These are phyloP conservation scores for Boehmeria nivea DNA, from an alignment of 306 rosid species.

Conservation along the genomic window DNA sequence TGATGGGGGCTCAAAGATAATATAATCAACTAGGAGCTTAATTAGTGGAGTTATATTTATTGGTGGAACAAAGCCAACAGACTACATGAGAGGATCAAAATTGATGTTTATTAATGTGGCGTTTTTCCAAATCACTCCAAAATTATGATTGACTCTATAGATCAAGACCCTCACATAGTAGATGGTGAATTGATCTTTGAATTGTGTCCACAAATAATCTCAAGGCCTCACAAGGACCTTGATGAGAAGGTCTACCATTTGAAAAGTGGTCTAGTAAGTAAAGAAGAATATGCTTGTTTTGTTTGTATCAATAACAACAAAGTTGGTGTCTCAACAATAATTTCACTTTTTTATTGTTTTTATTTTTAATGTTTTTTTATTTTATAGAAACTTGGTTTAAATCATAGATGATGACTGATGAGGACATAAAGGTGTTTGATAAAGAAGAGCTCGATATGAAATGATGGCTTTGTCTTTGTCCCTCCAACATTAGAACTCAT, in stretches of 20 bases:
- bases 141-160: too few species aligned
- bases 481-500: slow-evolving; percentile 40
- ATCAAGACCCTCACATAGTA: too few species aligned
- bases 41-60: neutral
- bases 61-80: slow-evolving; percentile 1
- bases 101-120: slow-evolving; percentile 2
- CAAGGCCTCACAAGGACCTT: neutral
- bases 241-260: slow-evolving; percentile 14
- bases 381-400: slow-evolving; percentile 5
- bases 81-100: neutral
- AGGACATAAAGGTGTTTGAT: slow-evolving; percentile 70
- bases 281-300: slow-evolving; percentile 23
- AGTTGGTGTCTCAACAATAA: slow-evolving; percentile 41
- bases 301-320: slow-evolving; percentile 57
- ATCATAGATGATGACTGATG: slow-evolving; percentile 56
- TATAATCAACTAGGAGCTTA: slow-evolving; percentile 8
- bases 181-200: neutral
- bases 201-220: slow-evolving; percentile 5
- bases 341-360: slow-evolving; percentile 10
- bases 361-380: slow-evolving; percentile 12
- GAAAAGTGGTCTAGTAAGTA: slow-evolving; percentile 1
- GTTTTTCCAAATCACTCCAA: neutral
- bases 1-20: slow-evolving; percentile 27
- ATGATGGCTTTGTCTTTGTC: slow-evolving; percentile 51
- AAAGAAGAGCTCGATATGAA: slow-evolving; percentile 37